Conservation (phyloP, 306 rosid genomes). For the Quercus alba region DNA sequence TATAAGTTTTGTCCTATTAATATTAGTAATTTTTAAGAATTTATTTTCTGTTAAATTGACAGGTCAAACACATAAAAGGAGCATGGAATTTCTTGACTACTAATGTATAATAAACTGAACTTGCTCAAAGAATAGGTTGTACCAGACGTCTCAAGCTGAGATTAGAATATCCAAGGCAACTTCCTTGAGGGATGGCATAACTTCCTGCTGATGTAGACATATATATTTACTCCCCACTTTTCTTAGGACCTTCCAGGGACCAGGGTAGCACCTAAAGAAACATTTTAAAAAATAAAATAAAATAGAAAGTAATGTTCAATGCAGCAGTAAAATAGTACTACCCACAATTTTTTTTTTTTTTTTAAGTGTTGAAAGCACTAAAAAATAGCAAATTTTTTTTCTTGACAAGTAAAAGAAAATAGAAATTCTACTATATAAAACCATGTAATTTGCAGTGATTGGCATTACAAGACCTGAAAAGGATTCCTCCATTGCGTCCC, state of each 20-base stretch:
- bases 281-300: not conserved
- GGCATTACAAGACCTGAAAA: slow-evolving; percentile 62
- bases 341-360: not conserved
- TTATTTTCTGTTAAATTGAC: not conserved
- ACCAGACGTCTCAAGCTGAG: slow-evolving; percentile 38
- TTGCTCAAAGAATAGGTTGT: slow-evolving; percentile 14
- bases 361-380: not conserved
- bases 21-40: not conserved
- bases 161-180: slow-evolving; percentile 91
- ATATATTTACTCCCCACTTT: slow-evolving; percentile 43
- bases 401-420: not conserved
- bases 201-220: slow-evolving; percentile 72
- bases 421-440: not conserved
- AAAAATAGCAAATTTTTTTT: not conserved
- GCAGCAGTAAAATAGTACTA: slow-evolving; percentile 5
- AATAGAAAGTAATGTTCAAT: not conserved
- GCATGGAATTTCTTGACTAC: not conserved
- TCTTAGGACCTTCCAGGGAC: slow-evolving; percentile 85
- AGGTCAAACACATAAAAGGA: not conserved
- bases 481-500: slow-evolving; percentile 79
- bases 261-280: slow-evolving; percentile 73
- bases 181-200: slow-evolving; percentile 92
- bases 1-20: not conserved
- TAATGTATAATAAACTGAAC: not conserved
- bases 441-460: not conserved